A percentile compares a stretch with the other conserved stretches of the same genome.
phyloP scores from a whole-genome alignment of 2,329 filamentous ascomycete genomes.

The Incumbomyces lentus region DNA sequence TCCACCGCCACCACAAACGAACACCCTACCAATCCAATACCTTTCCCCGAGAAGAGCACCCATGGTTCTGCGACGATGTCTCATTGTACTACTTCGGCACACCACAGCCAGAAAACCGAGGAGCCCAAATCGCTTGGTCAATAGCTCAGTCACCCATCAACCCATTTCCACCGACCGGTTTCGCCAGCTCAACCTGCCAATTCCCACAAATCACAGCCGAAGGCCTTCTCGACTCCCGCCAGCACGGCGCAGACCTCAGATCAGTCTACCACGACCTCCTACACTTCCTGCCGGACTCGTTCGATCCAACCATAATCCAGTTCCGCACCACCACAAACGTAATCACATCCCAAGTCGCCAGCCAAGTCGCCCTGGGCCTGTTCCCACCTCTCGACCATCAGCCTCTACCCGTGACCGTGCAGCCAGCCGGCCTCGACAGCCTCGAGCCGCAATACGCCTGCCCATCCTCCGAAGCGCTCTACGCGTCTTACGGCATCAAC shows the following conservation, averaged over 20 bases:
- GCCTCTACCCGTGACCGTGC: conserved; percentile 33
- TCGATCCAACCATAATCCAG: conserved; percentile 38
- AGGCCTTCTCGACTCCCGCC: conserved; percentile 63
- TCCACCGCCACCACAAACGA: conserved; percentile 76
- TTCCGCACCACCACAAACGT: conserved; percentile 73
- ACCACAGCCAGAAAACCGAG: conserved; percentile 34
- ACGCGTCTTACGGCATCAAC: conserved; percentile 36
- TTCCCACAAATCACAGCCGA: conserved; percentile 69
- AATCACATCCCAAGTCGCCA: conserved; percentile 71
- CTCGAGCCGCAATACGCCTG: conserved; percentile 67
- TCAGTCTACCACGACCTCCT: conserved; percentile 64
- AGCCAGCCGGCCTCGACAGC: conserved; percentile 50
- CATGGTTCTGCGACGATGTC: conserved; percentile 62
- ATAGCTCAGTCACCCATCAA: conserved; percentile 53
- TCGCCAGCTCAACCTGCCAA: conserved; percentile 58
- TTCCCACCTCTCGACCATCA: conserved; percentile 33
- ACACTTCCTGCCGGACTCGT: conserved; percentile 50
- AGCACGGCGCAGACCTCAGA: conserved; percentile 67
- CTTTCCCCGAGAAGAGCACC: conserved; percentile 62
- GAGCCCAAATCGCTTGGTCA: conserved; percentile 55
- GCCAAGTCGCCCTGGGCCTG: conserved; percentile 65
- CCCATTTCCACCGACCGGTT: conserved; percentile 54
- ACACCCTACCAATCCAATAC: conserved; percentile 70
- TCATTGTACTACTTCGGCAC: conserved; percentile 60
- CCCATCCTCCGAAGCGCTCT: conserved; percentile 38